Evolutionary conservation across 495 filamentous ascomycete species (phyloP).

Genomic region (Tuber indicum): DNA sequence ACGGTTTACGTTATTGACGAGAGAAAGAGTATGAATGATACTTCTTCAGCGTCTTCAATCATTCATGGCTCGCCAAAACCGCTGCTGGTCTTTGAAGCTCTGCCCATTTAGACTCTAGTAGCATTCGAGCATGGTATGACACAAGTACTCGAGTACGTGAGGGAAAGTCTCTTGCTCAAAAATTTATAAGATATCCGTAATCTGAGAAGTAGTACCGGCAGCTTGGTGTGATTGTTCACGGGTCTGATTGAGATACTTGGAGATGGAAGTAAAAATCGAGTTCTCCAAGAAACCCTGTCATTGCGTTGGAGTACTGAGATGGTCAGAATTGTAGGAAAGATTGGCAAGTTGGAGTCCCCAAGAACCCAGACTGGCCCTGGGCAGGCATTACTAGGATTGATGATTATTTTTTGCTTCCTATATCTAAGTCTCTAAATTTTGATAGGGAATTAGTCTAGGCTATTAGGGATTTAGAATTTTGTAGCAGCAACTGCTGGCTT

Average conservation of each 20-base stretch:
- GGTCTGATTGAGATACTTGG: neutral
- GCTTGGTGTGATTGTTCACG: neutral
- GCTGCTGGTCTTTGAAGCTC: neutral
- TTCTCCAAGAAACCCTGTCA: no score
- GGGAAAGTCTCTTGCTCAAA: neutral
- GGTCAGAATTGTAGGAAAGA: no score
- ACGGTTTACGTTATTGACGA: neutral
- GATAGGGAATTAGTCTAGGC: no score
- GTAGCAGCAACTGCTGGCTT: no score
- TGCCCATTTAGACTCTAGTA: neutral
- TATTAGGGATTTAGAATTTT: no score
- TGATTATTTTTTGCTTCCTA: no score
- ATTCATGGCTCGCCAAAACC: neutral
- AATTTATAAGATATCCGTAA: neutral
- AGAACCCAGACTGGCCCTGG: no score
- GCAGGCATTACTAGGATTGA: no score
- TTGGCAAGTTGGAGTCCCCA: no score
- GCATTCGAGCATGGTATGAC: neutral
- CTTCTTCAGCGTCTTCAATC: neutral
- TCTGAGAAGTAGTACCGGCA: neutral
- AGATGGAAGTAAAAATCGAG: no score
- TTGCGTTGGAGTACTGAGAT: no score
- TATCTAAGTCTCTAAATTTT: no score
- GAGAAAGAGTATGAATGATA: neutral
- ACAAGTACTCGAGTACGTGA: neutral